These are phyloP conservation scores for Hypoxylon sp. DNA, from an alignment of 2,329 filamentous ascomycete genomes.

Conservation along the genomic window DNA sequence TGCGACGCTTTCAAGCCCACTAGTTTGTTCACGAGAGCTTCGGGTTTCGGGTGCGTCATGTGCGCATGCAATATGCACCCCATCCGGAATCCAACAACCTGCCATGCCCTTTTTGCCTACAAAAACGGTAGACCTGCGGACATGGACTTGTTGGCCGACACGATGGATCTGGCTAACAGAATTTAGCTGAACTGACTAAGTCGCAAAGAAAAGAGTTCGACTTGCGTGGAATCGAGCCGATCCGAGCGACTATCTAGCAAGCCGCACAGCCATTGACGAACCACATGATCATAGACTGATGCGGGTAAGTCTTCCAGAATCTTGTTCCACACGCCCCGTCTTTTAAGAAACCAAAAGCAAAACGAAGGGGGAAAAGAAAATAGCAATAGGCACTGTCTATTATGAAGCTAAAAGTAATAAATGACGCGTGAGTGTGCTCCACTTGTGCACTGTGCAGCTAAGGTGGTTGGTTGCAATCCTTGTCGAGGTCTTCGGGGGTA, in stretches of 20 bases:
- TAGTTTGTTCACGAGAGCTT: slow-evolving; percentile 40
- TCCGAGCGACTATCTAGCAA: slow-evolving; percentile 26
- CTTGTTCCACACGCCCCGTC: slow-evolving; percentile 34
- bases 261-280: slow-evolving; percentile 33
- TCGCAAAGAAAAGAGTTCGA: slow-evolving; percentile 16
- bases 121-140: slow-evolving; percentile 24
- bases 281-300: slow-evolving; percentile 45
- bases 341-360: slow-evolving; percentile 24
- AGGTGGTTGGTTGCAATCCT: slow-evolving; percentile 41
- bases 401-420: slow-evolving; percentile 38
- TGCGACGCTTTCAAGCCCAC: slow-evolving; percentile 31
- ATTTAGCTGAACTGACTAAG: slow-evolving; percentile 25
- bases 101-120: slow-evolving; percentile 21
- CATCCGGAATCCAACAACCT: slow-evolving; percentile 31
- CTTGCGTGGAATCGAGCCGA: slow-evolving; percentile 41
- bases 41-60: slow-evolving; percentile 32
- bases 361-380: slow-evolving; percentile 21
- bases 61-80: slow-evolving; percentile 41
- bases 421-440: slow-evolving; percentile 38
- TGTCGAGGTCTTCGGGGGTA: slow-evolving; percentile 25
- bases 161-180: slow-evolving; percentile 39
- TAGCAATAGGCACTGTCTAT: slow-evolving; percentile 39
- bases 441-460: slow-evolving; percentile 27
- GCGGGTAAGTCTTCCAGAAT: slow-evolving; percentile 44
- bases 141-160: slow-evolving; percentile 34